phyloP scores from a whole-genome alignment of 2,329 filamentous ascomycete genomes.

The Diaporthe ampelina region DNA sequence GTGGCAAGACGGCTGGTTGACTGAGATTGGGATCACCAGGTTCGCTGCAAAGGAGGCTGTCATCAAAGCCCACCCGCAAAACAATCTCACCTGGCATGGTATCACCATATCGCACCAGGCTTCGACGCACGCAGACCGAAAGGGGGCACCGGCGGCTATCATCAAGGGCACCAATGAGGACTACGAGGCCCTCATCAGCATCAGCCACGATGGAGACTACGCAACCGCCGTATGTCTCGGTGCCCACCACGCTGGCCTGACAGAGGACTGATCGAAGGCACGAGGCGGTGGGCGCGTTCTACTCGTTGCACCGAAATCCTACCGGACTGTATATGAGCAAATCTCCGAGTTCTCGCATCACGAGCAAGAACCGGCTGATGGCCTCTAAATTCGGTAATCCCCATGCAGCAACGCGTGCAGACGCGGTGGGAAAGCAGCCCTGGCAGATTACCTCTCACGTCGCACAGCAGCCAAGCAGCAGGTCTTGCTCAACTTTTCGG shows the following conservation, averaged over 20 bases:
- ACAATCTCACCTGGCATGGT: slow-evolving; percentile 72
- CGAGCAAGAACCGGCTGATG: slow-evolving; percentile 3
- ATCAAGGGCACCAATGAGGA: slow-evolving; percentile 45
- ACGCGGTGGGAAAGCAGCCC: not conserved
- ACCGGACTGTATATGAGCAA: not conserved
- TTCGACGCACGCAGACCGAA: slow-evolving; percentile 32
- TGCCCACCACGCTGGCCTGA: not conserved
- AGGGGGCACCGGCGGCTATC: slow-evolving; percentile 32
- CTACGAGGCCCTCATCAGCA: slow-evolving; percentile 76
- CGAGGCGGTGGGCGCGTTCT: not conserved
- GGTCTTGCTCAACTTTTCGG: slow-evolving; percentile 3
- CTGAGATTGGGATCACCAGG: slow-evolving; percentile 50
- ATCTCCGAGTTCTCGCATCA: slow-evolving; percentile 9
- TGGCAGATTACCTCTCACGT: slow-evolving; percentile 24
- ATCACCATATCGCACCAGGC: slow-evolving; percentile 59
- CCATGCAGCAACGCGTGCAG: not conserved
- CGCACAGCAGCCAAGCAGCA: slow-evolving; percentile 26
- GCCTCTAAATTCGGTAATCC: not conserved
- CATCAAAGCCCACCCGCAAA: slow-evolving; percentile 78
- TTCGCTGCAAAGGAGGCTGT: slow-evolving; percentile 83
- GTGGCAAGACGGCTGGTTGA: not conserved
- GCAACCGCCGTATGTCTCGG: slow-evolving; percentile 79
- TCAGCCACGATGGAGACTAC: slow-evolving; percentile 90
- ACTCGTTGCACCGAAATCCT: not conserved
- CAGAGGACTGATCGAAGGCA: slow-evolving; percentile 6